phyloP scores from a whole-genome alignment of 2,329 filamentous ascomycete genomes.

The Colletotrichum paranaense region DNA sequence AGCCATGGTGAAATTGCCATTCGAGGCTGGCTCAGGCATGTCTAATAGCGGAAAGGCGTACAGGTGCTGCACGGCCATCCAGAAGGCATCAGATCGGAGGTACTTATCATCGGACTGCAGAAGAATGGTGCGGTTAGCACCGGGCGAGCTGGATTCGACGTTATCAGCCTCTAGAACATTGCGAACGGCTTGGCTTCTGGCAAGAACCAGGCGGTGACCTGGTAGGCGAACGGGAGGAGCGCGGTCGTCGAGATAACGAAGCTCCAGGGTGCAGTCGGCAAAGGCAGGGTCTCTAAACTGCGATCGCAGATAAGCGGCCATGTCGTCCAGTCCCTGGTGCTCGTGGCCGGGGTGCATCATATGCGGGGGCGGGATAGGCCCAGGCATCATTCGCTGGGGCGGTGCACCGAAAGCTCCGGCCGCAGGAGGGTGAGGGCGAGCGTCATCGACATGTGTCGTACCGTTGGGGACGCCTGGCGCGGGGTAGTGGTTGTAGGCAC shows the following conservation, averaged over 20 bases:
- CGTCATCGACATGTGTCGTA: constrained; percentile 44
- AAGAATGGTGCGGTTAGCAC: constrained; percentile 50
- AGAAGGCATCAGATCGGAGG: constrained; percentile 66
- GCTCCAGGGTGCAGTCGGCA: constrained; percentile 59
- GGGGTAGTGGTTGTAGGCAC: constrained; percentile 52
- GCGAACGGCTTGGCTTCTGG: constrained; percentile 59
- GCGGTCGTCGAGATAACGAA: constrained; percentile 55
- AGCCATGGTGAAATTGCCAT: constrained; percentile 47
- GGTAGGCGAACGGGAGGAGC: constrained; percentile 55
- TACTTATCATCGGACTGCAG: constrained; percentile 64
- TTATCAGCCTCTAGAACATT: constrained; percentile 37
- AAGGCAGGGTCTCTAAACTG: constrained; percentile 50
- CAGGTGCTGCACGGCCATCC: constrained; percentile 66
- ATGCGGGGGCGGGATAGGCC: constrained; percentile 39
- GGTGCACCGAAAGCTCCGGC: constrained; percentile 32
- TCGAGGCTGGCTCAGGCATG: constrained; percentile 45
- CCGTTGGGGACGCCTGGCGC: constrained; percentile 53
- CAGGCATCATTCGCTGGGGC: constrained; percentile 46
- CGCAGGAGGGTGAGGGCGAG: constrained; percentile 34
- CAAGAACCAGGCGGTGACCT: constrained; percentile 66
- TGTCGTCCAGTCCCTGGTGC: constrained; percentile 45
- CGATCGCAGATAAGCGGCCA: constrained; percentile 53
- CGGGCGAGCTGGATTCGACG: constrained; percentile 38
- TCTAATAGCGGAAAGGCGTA: constrained; percentile 65
- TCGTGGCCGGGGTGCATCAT: constrained; percentile 36